Conservation (phyloP, 1,284 basidiomycete genomes). For the Rhodotorula sp. region DNA sequence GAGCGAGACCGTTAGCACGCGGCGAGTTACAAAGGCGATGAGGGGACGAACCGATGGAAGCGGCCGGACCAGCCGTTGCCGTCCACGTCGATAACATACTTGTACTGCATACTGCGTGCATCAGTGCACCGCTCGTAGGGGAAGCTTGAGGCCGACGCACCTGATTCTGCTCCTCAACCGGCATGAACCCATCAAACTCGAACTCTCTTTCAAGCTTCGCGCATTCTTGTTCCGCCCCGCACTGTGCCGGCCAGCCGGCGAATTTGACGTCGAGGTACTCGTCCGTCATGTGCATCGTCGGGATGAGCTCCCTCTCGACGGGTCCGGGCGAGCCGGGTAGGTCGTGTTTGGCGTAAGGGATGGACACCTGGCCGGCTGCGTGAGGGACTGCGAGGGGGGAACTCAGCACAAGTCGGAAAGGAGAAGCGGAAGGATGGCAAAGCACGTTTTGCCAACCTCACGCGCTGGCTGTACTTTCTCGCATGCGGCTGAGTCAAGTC, state of each 20-base stretch:
- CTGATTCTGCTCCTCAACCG: slow-evolving; percentile 27
- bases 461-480: slow-evolving; percentile 33
- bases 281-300: slow-evolving; percentile 13
- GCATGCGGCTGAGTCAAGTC: slow-evolving; percentile 23
- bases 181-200: slow-evolving; percentile 28
- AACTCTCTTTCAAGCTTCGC: slow-evolving; percentile 23
- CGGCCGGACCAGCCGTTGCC: slow-evolving; percentile 51
- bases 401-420: not conserved
- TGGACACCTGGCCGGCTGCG: slow-evolving; percentile 10
- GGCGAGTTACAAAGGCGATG: not conserved
- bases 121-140: not conserved
- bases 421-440: not conserved
- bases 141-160: not conserved
- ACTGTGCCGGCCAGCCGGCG: slow-evolving; percentile 24
- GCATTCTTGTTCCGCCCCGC: slow-evolving; percentile 19
- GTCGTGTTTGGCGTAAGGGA: slow-evolving; percentile 23
- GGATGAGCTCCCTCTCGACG: slow-evolving; percentile 2
- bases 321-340: not conserved
- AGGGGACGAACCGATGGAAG: slow-evolving; percentile 41
- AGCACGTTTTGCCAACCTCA: slow-evolving; percentile 24
- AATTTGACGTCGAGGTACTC: slow-evolving; percentile 35
- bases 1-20: too few relatives aligned
- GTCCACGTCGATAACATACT: slow-evolving; percentile 53
- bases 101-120: slow-evolving; percentile 41
- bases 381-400: slow-evolving; percentile 3